phyloP scores from a whole-genome alignment of 2,329 filamentous ascomycete genomes.

The Cladosporium sp. region DNA sequence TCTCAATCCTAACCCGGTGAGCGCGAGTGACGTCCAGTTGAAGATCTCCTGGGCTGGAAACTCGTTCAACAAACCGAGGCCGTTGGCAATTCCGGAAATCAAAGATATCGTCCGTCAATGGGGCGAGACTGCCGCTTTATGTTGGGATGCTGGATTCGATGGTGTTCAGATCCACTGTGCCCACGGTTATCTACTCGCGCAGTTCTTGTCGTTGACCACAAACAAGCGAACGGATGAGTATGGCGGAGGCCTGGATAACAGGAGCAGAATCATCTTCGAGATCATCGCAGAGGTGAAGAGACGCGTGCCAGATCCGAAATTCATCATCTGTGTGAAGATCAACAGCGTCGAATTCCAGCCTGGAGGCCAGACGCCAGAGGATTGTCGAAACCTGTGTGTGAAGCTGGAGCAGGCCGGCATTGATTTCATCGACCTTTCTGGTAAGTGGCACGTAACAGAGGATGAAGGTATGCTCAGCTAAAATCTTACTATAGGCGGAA shows the following conservation, averaged over 20 bases:
- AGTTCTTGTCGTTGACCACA: conserved; percentile 45
- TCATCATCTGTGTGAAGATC: conserved; percentile 37
- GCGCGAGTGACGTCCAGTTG: conserved; percentile 36
- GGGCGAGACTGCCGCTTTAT: conserved; percentile 32
- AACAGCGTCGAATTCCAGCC: conserved; percentile 37
- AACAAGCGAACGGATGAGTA: conserved; percentile 48
- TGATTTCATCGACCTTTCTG: conserved; percentile 34
- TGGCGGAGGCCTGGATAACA: conserved; percentile 46
- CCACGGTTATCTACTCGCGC: conserved; percentile 47
- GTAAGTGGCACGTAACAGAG: conserved; percentile 18
- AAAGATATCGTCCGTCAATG: conserved; percentile 33
- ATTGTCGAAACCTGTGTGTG: conserved; percentile 32
- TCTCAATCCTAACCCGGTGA: conserved; percentile 36
- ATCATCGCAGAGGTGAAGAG: conserved; percentile 40
- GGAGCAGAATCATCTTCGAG: conserved; percentile 44
- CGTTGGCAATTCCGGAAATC: conserved; percentile 33
- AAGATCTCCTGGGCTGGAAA: conserved; percentile 34
- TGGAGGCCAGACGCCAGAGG: conserved; percentile 33
- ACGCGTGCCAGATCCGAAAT: conserved; percentile 29
- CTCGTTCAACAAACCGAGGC: conserved; percentile 34
- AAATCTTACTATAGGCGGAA: conserved; percentile 49
- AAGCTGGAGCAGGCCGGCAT: conserved; percentile 29
- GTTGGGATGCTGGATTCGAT: conserved; percentile 35
- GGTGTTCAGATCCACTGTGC: conserved; percentile 39
- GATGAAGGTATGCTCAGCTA: background rate